phyloP scores from a whole-genome alignment of 305 asterid species.

The Fraxinus floribunda region DNA sequence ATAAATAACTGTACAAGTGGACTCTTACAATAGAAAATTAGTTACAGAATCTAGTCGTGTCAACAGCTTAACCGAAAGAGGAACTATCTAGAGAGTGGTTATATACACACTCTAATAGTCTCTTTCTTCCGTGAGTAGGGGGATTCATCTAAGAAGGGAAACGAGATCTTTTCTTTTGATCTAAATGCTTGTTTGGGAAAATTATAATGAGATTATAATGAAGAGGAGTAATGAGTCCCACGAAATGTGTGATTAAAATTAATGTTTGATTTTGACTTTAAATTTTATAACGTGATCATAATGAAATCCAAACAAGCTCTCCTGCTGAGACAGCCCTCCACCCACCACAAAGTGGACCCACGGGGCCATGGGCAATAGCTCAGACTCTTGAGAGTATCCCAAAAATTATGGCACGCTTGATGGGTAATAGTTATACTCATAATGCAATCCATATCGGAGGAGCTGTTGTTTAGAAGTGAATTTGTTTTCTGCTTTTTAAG shows the following conservation, averaged over 20 bases:
- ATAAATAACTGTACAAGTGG: too few species aligned
- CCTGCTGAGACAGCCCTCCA: background rate
- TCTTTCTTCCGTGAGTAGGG: background rate
- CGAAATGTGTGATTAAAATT: background rate
- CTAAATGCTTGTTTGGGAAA: background rate
- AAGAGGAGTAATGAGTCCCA: background rate
- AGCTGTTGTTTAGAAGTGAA: background rate
- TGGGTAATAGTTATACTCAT: background rate
- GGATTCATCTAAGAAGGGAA: background rate
- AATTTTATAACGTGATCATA: background rate
- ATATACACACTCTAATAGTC: background rate
- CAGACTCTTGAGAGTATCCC: background rate
- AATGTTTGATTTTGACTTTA: background rate
- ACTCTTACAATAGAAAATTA: too few species aligned
- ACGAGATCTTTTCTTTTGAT: background rate
- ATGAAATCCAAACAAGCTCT: background rate
- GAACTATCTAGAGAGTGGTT: too few species aligned
- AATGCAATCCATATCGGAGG: background rate
- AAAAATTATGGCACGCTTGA: background rate
- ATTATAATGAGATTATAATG: background rate
- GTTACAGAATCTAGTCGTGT: too few species aligned
- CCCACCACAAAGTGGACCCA: background rate
- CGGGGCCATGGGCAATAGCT: background rate
- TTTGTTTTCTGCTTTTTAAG: background rate
- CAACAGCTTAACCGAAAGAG: too few species aligned